phyloP scores from a whole-genome alignment of 2,329 filamentous ascomycete species.

The Anisogramma anomala region DNA sequence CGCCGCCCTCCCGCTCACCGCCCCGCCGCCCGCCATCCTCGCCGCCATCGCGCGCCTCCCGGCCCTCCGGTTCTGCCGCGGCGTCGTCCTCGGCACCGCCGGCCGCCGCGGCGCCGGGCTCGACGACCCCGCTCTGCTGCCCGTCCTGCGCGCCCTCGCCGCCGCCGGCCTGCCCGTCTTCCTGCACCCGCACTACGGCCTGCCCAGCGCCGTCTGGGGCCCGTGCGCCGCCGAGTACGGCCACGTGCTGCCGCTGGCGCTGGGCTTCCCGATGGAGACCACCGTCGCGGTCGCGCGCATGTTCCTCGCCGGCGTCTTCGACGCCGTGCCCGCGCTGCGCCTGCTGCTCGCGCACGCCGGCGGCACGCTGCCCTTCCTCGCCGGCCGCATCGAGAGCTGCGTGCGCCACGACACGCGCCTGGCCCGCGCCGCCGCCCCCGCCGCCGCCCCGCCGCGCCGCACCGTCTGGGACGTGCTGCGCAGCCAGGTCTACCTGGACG shows the following conservation, averaged over 20 bases:
- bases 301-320: constrained; percentile 78
- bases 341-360: constrained; percentile 81
- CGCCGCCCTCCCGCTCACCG: constrained; percentile 67
- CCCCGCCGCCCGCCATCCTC: constrained; percentile 48
- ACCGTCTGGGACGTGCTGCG: constrained; percentile 45
- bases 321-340: constrained; percentile 55
- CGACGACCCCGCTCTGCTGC: constrained; percentile 63
- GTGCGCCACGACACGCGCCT: constrained; percentile 72
- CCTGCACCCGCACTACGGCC: constrained; percentile 83
- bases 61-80: constrained; percentile 56
- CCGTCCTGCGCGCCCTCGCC: constrained; percentile 60
- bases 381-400: constrained; percentile 79
- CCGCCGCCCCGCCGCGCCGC: constrained; percentile 34
- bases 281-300: constrained; percentile 82
- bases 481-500: constrained; percentile 78
- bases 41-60: constrained; percentile 53
- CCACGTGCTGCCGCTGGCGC: constrained; percentile 72
- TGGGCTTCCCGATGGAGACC: constrained; percentile 87
- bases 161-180: constrained; percentile 58
- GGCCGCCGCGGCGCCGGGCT: constrained; percentile 68
- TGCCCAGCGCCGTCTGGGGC: constrained; percentile 71
- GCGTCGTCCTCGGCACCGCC: constrained; percentile 79
- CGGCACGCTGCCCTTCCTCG: constrained; percentile 78
- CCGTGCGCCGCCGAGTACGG: constrained; percentile 62
- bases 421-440: constrained; percentile 52